Base-by-base conservation (phyloP, 2,329 filamentous ascomycete genomes). In the Alternaria brassicicola region DNA sequence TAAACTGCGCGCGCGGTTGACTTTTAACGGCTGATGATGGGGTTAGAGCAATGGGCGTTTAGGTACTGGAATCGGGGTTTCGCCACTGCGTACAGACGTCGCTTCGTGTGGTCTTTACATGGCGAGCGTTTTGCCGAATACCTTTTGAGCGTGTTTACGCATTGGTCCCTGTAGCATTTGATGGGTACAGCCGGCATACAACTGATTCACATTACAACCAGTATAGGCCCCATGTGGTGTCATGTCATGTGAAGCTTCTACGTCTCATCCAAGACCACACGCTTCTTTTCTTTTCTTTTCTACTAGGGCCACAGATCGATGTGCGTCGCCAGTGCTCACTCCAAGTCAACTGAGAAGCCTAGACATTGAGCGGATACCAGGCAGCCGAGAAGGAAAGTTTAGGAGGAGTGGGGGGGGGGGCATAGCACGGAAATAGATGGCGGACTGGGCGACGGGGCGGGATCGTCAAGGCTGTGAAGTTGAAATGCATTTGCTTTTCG, bases 41-140 rank as follows among this genome's bases (percentile, higher is more conserved):
- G 23, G 28, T 52, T 10, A 59, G 47, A 68, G 57, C 61, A 52
- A 56, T 25, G 61, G 68, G 66, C 60, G 67, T 71, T 67, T 43
- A 15, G 52, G 42, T 21, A 56, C 41, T 8, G 48, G 56, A 28
- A 65, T 62, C 42, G 17, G 48, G 42, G 51, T 60, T 63, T 31
- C 46, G 55, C 39, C 35, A 59, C 36, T 43, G 59, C 59, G 50
- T 65, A 57, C 31, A 35, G 58, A 31, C 28, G 4, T 33, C 17
- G 43, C 28, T 31, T 46, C 28, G 43, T 23, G 43, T 17, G 17
- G 26, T 31, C 28, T 15, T 1, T 19, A 35, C 5, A 35, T 47
- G n/a, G 26, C 19, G 43, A 31, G 28, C 31, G 35, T 47, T 47
- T 6, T 47, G 30, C 33, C 28, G 10, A 21, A 13, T 9, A 21